Evolutionary conservation across 805 yeast genomes (phyloP), one percentile per base, ranked within the genome.

Genomic region (Ogataea sp.): DNA sequence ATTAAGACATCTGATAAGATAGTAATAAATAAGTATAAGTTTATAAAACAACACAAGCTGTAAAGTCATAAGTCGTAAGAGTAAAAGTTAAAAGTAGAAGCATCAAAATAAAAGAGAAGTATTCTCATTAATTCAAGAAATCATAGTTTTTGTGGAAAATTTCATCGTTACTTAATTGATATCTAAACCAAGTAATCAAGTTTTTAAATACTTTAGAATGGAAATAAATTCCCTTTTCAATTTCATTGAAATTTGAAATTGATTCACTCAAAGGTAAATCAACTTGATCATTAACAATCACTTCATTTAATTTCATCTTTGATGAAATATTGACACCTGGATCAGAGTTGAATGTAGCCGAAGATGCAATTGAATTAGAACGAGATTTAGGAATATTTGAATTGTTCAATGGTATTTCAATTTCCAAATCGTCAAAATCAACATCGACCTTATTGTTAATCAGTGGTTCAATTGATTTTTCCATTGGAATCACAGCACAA

Each of bases 401-500:
- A n/a, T n/a, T n/a, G n/a, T n/a, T n/a, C n/a, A n/a, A n/a, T n/a
- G n/a, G n/a, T n/a, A n/a, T n/a, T n/a, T n/a, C n/a, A n/a, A n/a
- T n/a, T n/a, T n/a, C n/a, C n/a, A n/a, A n/a, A n/a, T n/a, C n/a
- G n/a, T n/a, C n/a, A n/a, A n/a, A n/a, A n/a, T n/a, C n/a, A n/a
- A n/a, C n/a, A n/a, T n/a, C 61, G 20, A 51, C 30, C 34, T 58
- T 61, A 44, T 59, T 51, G 4, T 53, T 54, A 24, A 56, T 43
- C 10, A 59, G 49, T 6, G 62, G 60, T 32, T 48, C 43, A 37
- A 43, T 52, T n/a, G 57, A 51, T 25, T 49, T 55, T 30, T 62
- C 67, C n/a, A 60, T 49, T 10, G 68, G 65, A 39, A 64, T 51
- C 21, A 82, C 83, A 0, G 93, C 89, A 67, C 89, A 81, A 59